phyloP scores from a whole-genome alignment of 805 yeast genomes.

The Ascoidea rubescens region DNA sequence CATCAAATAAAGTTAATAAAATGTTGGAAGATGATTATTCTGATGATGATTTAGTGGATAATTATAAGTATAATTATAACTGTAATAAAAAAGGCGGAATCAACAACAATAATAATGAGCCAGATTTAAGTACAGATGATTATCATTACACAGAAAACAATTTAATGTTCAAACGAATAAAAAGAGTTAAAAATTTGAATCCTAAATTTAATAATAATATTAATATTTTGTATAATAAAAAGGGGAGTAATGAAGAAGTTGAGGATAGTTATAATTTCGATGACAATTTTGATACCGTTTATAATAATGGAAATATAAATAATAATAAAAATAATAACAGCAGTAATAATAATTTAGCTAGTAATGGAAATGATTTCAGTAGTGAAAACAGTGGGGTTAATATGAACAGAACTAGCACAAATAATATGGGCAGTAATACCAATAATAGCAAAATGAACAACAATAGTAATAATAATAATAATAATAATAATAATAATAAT shows the following conservation, averaged over 20 bases:
- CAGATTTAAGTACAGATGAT: too few species aligned
- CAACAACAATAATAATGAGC: not conserved
- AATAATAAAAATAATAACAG: conserved; percentile 10
- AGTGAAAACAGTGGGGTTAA: conserved; percentile 14
- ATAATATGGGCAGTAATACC: not conserved
- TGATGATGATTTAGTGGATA: not conserved
- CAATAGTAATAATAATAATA: conserved; percentile 1
- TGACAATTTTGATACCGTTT: not conserved
- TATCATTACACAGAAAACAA: not conserved
- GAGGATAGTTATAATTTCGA: not conserved
- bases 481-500: not conserved
- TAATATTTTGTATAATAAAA: too few species aligned
- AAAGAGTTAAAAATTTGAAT: not conserved
- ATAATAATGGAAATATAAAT: conserved; percentile 1
- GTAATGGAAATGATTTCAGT: conserved; percentile 12
- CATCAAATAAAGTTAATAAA: not conserved
- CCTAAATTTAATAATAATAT: not conserved
- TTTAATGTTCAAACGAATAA: not conserved
- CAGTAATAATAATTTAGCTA: conserved; percentile 23
- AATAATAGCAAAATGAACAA: conserved; percentile 15
- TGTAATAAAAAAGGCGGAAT: not conserved
- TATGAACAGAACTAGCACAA: conserved; percentile 15
- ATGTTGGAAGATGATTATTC: not conserved
- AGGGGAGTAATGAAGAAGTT: not conserved
- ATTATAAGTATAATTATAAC: too few species aligned